Conservation (phyloP, 2,329 filamentous ascomycete species). For the Aplosporella prunicola region DNA sequence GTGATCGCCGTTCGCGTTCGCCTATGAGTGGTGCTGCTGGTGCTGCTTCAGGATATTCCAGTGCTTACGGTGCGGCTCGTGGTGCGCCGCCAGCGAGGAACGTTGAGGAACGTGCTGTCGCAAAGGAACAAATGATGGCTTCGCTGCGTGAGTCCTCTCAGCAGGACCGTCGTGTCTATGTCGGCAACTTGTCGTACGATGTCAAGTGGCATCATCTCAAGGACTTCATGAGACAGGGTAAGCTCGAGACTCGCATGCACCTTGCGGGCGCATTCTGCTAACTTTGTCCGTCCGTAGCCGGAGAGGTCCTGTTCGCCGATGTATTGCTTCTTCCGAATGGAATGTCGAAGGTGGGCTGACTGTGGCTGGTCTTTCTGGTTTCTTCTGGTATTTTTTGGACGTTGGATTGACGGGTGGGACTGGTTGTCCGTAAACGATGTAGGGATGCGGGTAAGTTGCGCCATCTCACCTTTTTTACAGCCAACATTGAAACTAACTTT, state of each 20-base stretch:
- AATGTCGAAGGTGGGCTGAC: constrained; percentile 99
- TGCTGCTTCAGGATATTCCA: constrained; percentile 59
- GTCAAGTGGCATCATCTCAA: constrained; percentile 99
- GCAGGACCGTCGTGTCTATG: constrained; percentile 98
- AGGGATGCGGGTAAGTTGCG: constrained; percentile 97
- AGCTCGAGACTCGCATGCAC: no score
- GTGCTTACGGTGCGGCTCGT: constrained; percentile 47
- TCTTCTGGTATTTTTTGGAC: constrained; percentile 65
- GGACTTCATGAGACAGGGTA: constrained; percentile 99
- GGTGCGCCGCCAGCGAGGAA: constrained; percentile 44
- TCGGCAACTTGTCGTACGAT: constrained; percentile 97
- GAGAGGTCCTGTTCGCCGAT: constrained; percentile 98
- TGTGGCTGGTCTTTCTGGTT: constrained; percentile 68
- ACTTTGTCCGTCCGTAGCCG: constrained; percentile 53
- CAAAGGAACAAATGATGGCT: constrained; percentile 94
- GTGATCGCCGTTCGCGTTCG: constrained; percentile 57
- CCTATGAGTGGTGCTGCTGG: constrained; percentile 69
- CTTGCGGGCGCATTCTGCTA: no score
- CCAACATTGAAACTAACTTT: constrained; percentile 24
- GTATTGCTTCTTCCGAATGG: constrained; percentile 99
- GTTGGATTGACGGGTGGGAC: constrained; percentile 99
- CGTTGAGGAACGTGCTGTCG: constrained; percentile 72
- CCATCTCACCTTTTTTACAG: background rate
- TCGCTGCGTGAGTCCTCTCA: constrained; percentile 89
- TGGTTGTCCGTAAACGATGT: constrained; percentile 72